Evolutionary conservation across 140 eudicot genomes (phyloP).

Genomic region (Anethum foeniculum): DNA sequence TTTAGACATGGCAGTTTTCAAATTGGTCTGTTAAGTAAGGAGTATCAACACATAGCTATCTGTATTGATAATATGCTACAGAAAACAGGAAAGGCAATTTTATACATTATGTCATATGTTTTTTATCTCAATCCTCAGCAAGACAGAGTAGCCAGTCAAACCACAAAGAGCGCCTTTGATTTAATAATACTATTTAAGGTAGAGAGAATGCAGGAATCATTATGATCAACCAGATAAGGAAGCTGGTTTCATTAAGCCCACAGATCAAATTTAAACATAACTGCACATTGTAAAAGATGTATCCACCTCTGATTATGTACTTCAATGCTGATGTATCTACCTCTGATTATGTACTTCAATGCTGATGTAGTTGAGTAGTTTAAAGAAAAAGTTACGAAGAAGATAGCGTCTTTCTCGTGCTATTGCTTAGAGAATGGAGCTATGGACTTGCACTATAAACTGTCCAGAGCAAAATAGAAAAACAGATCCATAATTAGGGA

Average conservation of each 20-base stretch:
- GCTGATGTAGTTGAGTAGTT: neutral
- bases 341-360: neutral
- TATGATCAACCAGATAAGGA: neutral
- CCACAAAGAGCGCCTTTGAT: neutral
- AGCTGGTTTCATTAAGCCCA: neutral
- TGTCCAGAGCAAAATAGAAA: neutral
- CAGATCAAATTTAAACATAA: neutral
- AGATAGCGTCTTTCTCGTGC: neutral
- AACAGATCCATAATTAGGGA: too few species aligned
- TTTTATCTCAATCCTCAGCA: neutral
- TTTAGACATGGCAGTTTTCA: neutral
- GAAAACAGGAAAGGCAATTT: neutral
- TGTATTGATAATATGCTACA: neutral
- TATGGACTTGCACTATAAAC: neutral
- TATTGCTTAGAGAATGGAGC: neutral
- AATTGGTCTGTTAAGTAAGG: neutral
- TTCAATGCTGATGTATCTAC: too few species aligned
- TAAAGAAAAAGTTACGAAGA: neutral
- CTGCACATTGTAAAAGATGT: too few species aligned
- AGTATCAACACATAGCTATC: neutral
- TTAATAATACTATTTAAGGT: neutral
- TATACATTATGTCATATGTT: neutral
- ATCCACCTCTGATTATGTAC: neutral
- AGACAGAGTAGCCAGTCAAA: neutral
- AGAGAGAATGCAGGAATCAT: neutral